A percentile compares a stretch with the other conserved stretches of the same genome.
These are phyloP conservation scores for Aureobasidium sp. DNA, from an alignment of 2,329 filamentous ascomycete genomes.

Conservation along the genomic window DNA sequence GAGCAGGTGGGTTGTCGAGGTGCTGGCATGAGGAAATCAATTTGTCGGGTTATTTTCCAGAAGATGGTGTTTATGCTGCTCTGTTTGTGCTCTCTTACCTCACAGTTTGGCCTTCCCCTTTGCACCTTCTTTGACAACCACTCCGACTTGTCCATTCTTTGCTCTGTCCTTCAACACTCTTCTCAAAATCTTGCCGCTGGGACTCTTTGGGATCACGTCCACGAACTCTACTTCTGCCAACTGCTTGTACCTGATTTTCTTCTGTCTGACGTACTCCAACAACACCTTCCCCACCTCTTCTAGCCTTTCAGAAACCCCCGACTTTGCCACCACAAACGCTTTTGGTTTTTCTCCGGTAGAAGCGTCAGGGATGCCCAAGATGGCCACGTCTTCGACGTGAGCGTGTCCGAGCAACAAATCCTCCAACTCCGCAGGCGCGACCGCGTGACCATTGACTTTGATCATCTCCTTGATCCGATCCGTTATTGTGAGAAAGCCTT, in stretches of 20 bases:
- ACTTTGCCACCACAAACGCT: constrained; percentile 49
- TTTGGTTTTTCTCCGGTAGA: constrained; percentile 52
- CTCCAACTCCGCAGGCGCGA: constrained; percentile 58
- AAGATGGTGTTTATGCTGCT: too few relatives aligned
- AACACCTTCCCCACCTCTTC: constrained; percentile 41
- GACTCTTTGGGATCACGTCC: constrained; percentile 63
- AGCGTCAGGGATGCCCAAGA: constrained; percentile 48
- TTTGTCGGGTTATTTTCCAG: too few relatives aligned
- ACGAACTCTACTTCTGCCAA: constrained; percentile 59
- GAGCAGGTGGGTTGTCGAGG: too few relatives aligned
- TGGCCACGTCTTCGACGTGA: constrained; percentile 51
- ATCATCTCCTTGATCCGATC: constrained; percentile 64
- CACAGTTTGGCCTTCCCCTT: constrained; percentile 29
- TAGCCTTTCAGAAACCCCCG: constrained; percentile 20
- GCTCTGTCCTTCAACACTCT: constrained; percentile 49
- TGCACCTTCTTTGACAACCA: constrained; percentile 27
- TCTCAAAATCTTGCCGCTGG: constrained; percentile 67
- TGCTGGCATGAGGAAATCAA: too few relatives aligned
- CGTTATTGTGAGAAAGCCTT: constrained; percentile 51
- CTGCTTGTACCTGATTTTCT: constrained; percentile 64
- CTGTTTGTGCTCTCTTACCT: too few relatives aligned
- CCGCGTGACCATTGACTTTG: constrained; percentile 58
- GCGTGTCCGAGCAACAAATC: constrained; percentile 53
- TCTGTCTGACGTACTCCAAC: constrained; percentile 54
- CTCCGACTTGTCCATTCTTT: constrained; percentile 27